A percentile compares a stretch with the other conserved stretches of the same genome.
These are phyloP conservation scores for Cytospora mali DNA, from an alignment of 2,329 filamentous ascomycete genomes.

Conservation along the genomic window DNA sequence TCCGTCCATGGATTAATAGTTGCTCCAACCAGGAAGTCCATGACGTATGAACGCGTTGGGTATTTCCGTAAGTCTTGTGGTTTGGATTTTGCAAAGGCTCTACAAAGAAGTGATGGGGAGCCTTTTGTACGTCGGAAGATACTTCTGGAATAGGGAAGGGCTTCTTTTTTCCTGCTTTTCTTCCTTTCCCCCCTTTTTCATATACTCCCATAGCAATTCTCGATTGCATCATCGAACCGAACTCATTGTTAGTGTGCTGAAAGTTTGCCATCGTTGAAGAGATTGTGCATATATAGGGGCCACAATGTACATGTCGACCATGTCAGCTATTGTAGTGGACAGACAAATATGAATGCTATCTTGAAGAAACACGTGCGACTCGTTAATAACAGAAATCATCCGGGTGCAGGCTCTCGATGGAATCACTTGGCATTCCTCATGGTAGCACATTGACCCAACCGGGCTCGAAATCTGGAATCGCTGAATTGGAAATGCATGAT, in stretches of 20 bases:
- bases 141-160: not conserved
- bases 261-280: too few species aligned
- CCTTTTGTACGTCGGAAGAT: not conserved
- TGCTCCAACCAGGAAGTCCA: not conserved
- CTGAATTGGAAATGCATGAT: not conserved
- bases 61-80: not conserved
- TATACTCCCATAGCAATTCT: too few species aligned
- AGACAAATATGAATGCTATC: not conserved
- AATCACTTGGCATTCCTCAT: not conserved
- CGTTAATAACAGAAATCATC: not conserved
- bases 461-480: constrained; percentile 1
- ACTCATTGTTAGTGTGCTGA: too few species aligned
- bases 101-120: not conserved
- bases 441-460: not conserved
- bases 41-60: not conserved
- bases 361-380: not conserved
- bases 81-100: too few species aligned
- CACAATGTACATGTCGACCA: too few species aligned
- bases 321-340: too few species aligned
- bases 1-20: too few species aligned
- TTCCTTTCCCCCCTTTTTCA: too few species aligned
- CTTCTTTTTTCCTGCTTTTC: not conserved
- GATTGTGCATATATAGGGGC: too few species aligned
- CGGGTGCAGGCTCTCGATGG: not conserved
- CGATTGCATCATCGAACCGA: too few species aligned